phyloP scores from a whole-genome alignment of 116 monocot genomes.

The Iris pallida region DNA sequence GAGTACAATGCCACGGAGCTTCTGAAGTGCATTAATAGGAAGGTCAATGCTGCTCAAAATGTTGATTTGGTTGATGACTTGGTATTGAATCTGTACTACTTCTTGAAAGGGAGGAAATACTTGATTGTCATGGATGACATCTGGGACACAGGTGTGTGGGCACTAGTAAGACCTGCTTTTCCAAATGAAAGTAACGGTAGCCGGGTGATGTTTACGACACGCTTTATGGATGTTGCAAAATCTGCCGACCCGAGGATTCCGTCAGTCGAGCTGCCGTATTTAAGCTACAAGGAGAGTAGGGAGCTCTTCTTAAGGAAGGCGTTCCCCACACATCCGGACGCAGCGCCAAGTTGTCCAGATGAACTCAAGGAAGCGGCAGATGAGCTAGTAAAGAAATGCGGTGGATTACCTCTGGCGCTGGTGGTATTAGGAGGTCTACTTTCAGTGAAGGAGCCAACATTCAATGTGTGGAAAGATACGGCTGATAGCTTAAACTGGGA shows the following conservation, averaged over 20 bases:
- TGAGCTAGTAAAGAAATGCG: too few species aligned
- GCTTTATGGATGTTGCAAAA: too few species aligned
- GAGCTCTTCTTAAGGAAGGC: too few species aligned
- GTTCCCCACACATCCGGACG: too few species aligned
- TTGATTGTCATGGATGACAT: constrained; percentile 38
- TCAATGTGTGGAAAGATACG: constrained; percentile 4
- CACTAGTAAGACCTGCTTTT: constrained; percentile 1
- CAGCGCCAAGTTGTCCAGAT: too few species aligned
- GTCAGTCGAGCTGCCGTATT: too few species aligned
- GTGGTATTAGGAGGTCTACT: constrained; percentile 27
- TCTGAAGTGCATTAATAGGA: not conserved
- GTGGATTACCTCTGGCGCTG: too few species aligned
- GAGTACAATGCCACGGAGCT: not conserved
- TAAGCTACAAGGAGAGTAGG: too few species aligned
- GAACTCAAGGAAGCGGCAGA: too few species aligned
- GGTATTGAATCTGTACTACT: constrained; percentile 2
- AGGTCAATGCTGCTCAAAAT: not conserved
- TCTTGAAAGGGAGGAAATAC: constrained; percentile 14
- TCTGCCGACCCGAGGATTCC: too few species aligned
- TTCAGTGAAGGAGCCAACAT: constrained; percentile 3
- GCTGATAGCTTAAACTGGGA: constrained; percentile 8
- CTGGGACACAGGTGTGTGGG: constrained; percentile 15
- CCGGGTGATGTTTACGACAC: constrained; percentile 24
- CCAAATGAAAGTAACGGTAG: constrained; percentile 26
- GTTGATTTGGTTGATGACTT: not conserved